phyloP scores from a whole-genome alignment of 805 yeast genomes.

The Yarrowia divulgata region DNA sequence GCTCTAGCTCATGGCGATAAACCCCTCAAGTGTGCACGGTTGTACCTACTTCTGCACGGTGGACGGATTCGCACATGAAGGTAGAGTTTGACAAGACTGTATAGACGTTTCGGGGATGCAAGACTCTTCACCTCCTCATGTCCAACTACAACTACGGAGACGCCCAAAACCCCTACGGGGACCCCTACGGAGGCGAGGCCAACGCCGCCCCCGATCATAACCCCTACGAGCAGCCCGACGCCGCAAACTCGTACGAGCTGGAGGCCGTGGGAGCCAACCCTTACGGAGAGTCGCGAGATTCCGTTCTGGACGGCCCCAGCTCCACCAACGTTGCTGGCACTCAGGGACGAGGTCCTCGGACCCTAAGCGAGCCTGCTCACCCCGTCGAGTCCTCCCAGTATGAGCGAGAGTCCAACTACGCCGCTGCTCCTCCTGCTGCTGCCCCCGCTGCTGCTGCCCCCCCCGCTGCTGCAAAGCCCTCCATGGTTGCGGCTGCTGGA shows the following conservation, averaged over 20 bases:
- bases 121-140: slow-evolving; percentile 22
- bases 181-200: slow-evolving; percentile 15
- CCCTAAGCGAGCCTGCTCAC: slow-evolving; percentile 18
- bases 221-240: slow-evolving; percentile 32
- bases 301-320: slow-evolving; percentile 25
- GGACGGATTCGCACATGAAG: slow-evolving; percentile 1
- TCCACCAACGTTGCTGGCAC: slow-evolving; percentile 23
- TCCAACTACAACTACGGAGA: slow-evolving; percentile 38
- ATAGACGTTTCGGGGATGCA: neutral
- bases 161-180: slow-evolving; percentile 33
- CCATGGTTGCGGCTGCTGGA: slow-evolving; percentile 21
- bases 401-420: slow-evolving; percentile 2
- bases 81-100: slow-evolving; percentile 17
- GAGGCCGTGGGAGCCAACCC: slow-evolving; percentile 34
- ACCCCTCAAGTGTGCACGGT: slow-evolving; percentile 19
- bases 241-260: slow-evolving; percentile 33
- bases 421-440: neutral
- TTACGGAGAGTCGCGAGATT: slow-evolving; percentile 31
- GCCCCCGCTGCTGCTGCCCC: neutral
- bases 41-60: slow-evolving; percentile 4
- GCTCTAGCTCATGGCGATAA: neutral
- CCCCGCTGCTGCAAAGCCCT: slow-evolving; percentile 4
- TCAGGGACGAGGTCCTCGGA: slow-evolving; percentile 4
- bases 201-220: neutral
- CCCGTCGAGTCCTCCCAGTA: slow-evolving; percentile 2